These are phyloP conservation scores for Herpotrichia juniperi DNA, from an alignment of 2,329 filamentous ascomycete species.

Conservation along the genomic window DNA sequence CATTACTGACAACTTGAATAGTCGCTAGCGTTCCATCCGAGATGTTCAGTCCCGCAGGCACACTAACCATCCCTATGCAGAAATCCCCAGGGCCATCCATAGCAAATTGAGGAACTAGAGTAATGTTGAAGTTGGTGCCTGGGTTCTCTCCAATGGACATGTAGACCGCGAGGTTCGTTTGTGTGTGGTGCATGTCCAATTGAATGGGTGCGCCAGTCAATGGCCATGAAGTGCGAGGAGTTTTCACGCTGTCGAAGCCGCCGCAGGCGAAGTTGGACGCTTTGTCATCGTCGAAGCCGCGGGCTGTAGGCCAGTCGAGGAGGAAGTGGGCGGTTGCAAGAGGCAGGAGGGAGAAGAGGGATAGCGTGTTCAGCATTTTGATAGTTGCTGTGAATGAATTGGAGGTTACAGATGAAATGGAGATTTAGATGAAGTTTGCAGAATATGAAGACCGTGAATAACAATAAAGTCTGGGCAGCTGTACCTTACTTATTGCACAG, in stretches of 20 bases:
- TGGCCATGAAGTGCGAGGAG: constrained; percentile 56
- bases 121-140: constrained; percentile 70
- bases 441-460: background rate
- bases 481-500: constrained; percentile 35
- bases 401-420: background rate
- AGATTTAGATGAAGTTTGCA: background rate
- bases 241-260: constrained; percentile 51
- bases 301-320: constrained; percentile 58
- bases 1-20: constrained; percentile 72
- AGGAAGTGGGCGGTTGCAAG: constrained; percentile 62
- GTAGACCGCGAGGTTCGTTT: constrained; percentile 59
- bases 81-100: constrained; percentile 67
- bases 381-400: background rate
- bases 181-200: constrained; percentile 58
- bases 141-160: constrained; percentile 59
- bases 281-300: constrained; percentile 57
- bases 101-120: constrained; percentile 66
- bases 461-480: background rate
- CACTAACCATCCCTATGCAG: constrained; percentile 65
- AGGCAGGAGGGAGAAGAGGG: constrained; percentile 50
- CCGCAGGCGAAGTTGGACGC: constrained; percentile 58
- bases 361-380: constrained; percentile 40
- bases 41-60: constrained; percentile 59
- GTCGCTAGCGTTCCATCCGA: constrained; percentile 68
- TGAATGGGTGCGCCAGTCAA: constrained; percentile 58